Evolutionary conservation across 441 rosid genomes (phyloP).

Genomic region (Adansonia madagascariensis): DNA sequence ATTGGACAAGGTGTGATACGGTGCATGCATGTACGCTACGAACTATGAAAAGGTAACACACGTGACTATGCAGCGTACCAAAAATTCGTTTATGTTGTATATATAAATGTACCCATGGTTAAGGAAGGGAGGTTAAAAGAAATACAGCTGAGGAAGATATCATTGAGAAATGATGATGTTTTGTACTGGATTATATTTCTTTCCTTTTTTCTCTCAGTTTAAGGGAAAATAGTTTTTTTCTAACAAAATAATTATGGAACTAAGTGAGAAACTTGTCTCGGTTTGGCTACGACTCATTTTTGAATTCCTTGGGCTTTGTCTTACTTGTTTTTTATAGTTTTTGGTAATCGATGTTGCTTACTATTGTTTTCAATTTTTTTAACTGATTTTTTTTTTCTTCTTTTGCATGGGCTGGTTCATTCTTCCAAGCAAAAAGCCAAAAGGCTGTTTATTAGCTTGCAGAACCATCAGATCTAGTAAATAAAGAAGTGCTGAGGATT

Average conservation of each 20-base stretch:
- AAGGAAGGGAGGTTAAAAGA: conserved; percentile 31
- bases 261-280: conserved; percentile 33
- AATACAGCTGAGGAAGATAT: conserved; percentile 54
- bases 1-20: conserved; percentile 26
- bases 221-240: conserved; percentile 20
- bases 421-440: conserved; percentile 68
- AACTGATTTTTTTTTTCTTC: conserved; percentile 36
- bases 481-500: conserved; percentile 51
- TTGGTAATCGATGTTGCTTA: conserved; percentile 43
- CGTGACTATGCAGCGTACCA: no score
- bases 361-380: conserved; percentile 27
- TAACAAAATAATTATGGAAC: conserved; percentile 20
- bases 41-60: no score
- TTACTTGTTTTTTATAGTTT: conserved; percentile 30
- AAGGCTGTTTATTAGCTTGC: conserved; percentile 52
- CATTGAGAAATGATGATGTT: conserved; percentile 91
- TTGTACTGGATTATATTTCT: conserved; percentile 46
- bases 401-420: conserved; percentile 52
- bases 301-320: conserved; percentile 53
- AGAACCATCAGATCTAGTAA: conserved; percentile 67
- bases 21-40: conserved; percentile 23
- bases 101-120: conserved; percentile 39
- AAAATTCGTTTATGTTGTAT: no score
- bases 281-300: conserved; percentile 34
- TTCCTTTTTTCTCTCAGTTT: background rate